phyloP scores from a whole-genome alignment of 2,329 filamentous ascomycete genomes.

The Aspergillus proliferans region DNA sequence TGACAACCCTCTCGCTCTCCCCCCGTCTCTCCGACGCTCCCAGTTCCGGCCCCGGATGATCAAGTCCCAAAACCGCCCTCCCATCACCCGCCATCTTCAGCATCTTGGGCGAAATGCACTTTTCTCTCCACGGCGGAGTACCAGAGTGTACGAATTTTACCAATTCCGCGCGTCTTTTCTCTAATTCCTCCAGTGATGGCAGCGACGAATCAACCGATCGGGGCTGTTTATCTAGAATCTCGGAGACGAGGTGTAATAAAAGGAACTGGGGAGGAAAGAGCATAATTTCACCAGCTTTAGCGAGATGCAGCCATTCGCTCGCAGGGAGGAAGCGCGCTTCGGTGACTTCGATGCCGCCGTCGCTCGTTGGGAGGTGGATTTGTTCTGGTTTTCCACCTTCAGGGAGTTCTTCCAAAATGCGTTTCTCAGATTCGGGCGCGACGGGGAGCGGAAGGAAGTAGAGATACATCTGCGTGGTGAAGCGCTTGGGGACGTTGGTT shows the following conservation, averaged over 20 bases:
- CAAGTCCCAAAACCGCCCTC: conserved; percentile 47
- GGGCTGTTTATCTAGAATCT: conserved; percentile 42
- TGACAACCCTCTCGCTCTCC: conserved; percentile 50
- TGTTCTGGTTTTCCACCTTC: conserved; percentile 45
- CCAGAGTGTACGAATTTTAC: conserved; percentile 44
- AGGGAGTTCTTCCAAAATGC: conserved; percentile 26
- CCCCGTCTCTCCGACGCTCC: conserved; percentile 45
- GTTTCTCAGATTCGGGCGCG: conserved; percentile 21
- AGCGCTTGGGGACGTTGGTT: conserved; percentile 62
- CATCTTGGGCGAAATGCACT: conserved; percentile 41
- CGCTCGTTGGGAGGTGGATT: conserved; percentile 64
- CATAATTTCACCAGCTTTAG: conserved; percentile 62
- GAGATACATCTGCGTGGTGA: conserved; percentile 94
- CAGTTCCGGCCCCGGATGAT: conserved; percentile 52
- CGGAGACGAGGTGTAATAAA: conserved; percentile 47
- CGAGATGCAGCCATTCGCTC: conserved; percentile 61
- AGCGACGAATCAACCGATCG: conserved; percentile 13
- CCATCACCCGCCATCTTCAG: conserved; percentile 40
- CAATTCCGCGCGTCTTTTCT: conserved; percentile 39
- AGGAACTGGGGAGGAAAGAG: conserved; percentile 84
- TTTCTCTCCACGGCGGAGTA: conserved; percentile 41
- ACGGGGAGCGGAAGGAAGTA: conserved; percentile 69
- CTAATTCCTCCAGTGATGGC: conserved; percentile 25
- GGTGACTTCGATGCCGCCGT: conserved; percentile 65
- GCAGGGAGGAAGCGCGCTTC: conserved; percentile 72